Evolutionary conservation across 176 grass and related monocot genomes (phyloP).

Genomic region (Eragrostis curvula): DNA sequence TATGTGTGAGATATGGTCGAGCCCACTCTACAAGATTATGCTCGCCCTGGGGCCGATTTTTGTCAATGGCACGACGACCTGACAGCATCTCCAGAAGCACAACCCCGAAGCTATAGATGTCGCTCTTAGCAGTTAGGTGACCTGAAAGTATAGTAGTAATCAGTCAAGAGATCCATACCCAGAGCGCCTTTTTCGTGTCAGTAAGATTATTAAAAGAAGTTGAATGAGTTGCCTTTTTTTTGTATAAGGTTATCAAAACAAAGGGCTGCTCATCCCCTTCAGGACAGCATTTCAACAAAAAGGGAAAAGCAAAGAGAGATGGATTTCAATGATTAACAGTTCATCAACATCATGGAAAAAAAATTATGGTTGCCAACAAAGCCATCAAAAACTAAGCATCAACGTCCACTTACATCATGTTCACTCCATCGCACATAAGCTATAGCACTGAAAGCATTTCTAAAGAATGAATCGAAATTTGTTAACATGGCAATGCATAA

Average conservation of each 20-base stretch:
- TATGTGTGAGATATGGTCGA: constrained; percentile 70
- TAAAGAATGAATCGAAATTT: neutral
- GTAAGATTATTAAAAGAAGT: neutral
- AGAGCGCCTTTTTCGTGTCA: no score
- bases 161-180: neutral
- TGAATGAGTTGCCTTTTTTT: neutral
- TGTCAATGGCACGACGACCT: constrained; percentile 74
- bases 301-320: neutral
- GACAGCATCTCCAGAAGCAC: constrained; percentile 84
- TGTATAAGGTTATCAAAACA: neutral
- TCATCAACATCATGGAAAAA: neutral
- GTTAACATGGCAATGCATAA: neutral
- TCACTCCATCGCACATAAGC: neutral
- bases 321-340: constrained; percentile 16
- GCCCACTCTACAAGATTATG: constrained; percentile 90
- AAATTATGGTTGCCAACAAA: neutral
- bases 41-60: constrained; percentile 70
- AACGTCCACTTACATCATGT: neutral
- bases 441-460: neutral
- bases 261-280: neutral
- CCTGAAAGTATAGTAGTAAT: constrained; percentile 41
- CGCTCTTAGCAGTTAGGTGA: constrained; percentile 73
- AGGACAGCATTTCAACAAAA: neutral
- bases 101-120: constrained; percentile 82
- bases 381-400: neutral